Base-by-base conservation (phyloP, 106 monocot species). In the Dactylorhiza incarnata region DNA sequence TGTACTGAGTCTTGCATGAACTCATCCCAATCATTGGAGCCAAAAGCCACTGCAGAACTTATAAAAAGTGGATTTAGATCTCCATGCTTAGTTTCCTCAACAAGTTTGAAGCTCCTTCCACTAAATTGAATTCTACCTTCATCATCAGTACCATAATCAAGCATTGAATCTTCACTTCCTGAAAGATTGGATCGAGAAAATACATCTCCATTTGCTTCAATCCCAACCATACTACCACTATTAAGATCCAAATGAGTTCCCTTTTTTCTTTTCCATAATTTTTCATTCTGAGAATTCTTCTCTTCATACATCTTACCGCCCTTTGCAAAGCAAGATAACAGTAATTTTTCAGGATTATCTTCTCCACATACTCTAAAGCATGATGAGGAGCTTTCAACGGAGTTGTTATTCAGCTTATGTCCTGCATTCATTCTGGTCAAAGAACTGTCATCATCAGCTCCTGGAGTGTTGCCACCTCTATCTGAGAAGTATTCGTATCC, bases 21-120 rank as follows among this genome's bases (percentile, higher is more conserved):
- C 68, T 89, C 86, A 53, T 84, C 81, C 84, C 86, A 89, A 70
- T 89, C 89, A 68, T 74, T 22, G n/a, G 86, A 76, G 23, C 89
- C 89, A 62, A 89, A 89, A 14, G 86, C 89, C 53, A 80, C 82
- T 6, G 74, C 82, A 17, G 86, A 78, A 72, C 73, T 84, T 73
- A 89, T 82, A 17, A 86, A 49, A 14, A 86, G 62, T 14, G 86
- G 82, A 68, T 82, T 81, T 1, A 11, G 51, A 55, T 51, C 59
- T 19, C 68, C 69, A 48, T 25, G 23, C 17, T 76, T 56, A 15
- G 10, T 74, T 49, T 77, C 71, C 15, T 63, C 52, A 26, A 19
- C 47, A 45, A 7, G 7, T 8, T 25, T 67, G 24, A 58, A 51
- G 4, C 20, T 48, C 7, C 67, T 67, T 20, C 23, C 69, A 45